phyloP scores from a whole-genome alignment of 495 filamentous ascomycete genomes.

The Usnea hakonensis region DNA sequence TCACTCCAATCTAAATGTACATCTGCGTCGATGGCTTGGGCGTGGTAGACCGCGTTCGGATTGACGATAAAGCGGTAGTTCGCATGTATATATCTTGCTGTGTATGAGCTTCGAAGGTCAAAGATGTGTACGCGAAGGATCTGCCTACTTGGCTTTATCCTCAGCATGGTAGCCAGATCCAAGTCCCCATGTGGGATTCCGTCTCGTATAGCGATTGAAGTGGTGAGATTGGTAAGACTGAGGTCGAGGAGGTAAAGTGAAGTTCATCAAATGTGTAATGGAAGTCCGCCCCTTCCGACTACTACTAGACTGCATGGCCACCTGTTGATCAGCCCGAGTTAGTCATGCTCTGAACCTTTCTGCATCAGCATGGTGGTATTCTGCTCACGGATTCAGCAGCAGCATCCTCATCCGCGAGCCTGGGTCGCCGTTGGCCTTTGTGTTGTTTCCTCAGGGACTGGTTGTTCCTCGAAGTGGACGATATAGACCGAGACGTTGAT shows the following conservation, averaged over 20 bases:
- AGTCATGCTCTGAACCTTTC: conserved; percentile 18
- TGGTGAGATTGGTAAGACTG: conserved; percentile 51
- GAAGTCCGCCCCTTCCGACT: conserved; percentile 89
- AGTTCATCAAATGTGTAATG: conserved; percentile 94
- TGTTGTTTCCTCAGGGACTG: conserved; percentile 72
- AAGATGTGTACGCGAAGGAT: neutral
- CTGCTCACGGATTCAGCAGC: conserved; percentile 67
- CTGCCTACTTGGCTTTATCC: conserved; percentile 72
- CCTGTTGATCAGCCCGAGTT: conserved; percentile 34
- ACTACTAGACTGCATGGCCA: conserved; percentile 73
- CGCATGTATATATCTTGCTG: conserved; percentile 77
- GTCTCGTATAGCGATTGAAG: conserved; percentile 44
- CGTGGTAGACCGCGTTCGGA: conserved; percentile 67
- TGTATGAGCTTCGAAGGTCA: conserved; percentile 1
- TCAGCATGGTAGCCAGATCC: conserved; percentile 86
- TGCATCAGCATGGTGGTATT: conserved; percentile 6
- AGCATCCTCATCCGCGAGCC: conserved; percentile 65
- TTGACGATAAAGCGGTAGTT: conserved; percentile 96
- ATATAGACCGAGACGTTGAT: conserved; percentile 44
- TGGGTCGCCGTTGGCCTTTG: conserved; percentile 48
- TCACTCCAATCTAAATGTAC: conserved; percentile 84
- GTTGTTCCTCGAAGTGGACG: conserved; percentile 56
- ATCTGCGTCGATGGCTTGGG: conserved; percentile 80
- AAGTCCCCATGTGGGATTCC: conserved; percentile 73
- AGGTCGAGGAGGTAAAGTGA: conserved; percentile 71